A percentile compares a stretch with the other conserved stretches of the same genome.
phyloP scores from a whole-genome alignment of 805 yeast species.

The Helenozyma rhizophorensis region DNA sequence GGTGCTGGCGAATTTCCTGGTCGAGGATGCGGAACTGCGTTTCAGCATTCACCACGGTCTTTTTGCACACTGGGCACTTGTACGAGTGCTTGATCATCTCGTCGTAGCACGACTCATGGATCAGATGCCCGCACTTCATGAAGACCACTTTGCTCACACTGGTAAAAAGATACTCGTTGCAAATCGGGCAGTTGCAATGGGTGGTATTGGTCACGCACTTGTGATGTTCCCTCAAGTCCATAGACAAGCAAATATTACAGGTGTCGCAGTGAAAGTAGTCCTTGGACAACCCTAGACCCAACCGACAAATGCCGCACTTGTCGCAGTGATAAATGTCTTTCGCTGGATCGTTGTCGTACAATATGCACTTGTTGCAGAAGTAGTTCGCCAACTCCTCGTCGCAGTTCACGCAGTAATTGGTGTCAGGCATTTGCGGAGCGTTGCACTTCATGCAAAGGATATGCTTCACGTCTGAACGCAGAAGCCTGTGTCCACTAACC shows the following conservation, averaged over 20 bases:
- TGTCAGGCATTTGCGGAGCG: constrained; percentile 68
- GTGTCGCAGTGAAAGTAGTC: constrained; percentile 90
- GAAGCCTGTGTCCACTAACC: constrained; percentile 51
- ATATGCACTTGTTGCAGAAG: constrained; percentile 71
- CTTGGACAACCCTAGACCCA: constrained; percentile 82
- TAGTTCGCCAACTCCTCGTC: constrained; percentile 65
- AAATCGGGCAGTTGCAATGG: constrained; percentile 88
- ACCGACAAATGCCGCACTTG: constrained; percentile 87
- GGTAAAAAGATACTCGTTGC: constrained; percentile 86
- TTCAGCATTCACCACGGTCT: constrained; percentile 82
- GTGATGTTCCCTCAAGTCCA: constrained; percentile 73
- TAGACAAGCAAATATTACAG: constrained; percentile 84
- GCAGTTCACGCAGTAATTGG: constrained; percentile 66
- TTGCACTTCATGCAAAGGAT: constrained; percentile 80
- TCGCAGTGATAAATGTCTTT: constrained; percentile 90
- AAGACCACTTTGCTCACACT: constrained; percentile 80
- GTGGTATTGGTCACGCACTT: constrained; percentile 83
- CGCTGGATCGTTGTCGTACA: constrained; percentile 74
- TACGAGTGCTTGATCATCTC: constrained; percentile 79
- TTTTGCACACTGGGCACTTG: constrained; percentile 88
- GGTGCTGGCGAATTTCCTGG: constrained; percentile 71
- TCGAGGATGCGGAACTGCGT: constrained; percentile 84
- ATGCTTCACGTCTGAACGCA: constrained; percentile 55
- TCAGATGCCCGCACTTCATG: constrained; percentile 93
- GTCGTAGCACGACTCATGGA: constrained; percentile 79